A percentile compares a stretch with the other conserved stretches of the same genome.
Evolutionary conservation across 257 asterid species (phyloP).

Genomic region (Paraleonurus japonicus): DNA sequence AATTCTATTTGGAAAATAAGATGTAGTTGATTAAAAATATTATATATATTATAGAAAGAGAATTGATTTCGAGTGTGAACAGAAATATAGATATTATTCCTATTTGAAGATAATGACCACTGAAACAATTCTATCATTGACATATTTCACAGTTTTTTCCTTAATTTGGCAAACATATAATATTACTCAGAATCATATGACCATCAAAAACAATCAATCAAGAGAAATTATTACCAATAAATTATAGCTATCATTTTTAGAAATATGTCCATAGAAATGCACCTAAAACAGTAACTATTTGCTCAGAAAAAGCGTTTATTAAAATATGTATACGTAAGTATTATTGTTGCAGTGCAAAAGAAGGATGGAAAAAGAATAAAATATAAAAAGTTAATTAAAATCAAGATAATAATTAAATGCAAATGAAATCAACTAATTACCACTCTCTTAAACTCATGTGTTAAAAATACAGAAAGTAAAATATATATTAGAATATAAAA

Average conservation of each 20-base stretch:
- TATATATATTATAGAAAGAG: neutral
- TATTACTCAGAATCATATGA: neutral
- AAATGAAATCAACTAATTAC: too few species aligned
- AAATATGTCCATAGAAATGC: neutral
- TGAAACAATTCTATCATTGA: neutral
- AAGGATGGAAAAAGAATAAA: neutral
- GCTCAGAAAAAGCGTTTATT: neutral
- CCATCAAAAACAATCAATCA: neutral
- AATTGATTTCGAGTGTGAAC: neutral
- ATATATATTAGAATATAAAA: too few species aligned
- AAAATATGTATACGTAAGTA: too few species aligned
- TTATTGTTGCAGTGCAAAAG: neutral
- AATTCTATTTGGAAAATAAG: too few species aligned
- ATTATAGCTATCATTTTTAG: neutral
- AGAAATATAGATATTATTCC: neutral
- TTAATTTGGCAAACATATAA: neutral
- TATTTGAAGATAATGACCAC: conserved; percentile 4
- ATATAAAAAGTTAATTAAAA: too few species aligned
- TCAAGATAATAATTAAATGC: too few species aligned
- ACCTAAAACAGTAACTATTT: conserved; percentile 14
- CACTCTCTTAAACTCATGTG: too few species aligned
- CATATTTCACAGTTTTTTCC: neutral
- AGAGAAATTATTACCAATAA: neutral
- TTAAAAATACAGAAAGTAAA: too few species aligned
- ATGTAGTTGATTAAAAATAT: neutral